phyloP scores from a whole-genome alignment of 2,329 filamentous ascomycete species.

The Colletotrichum cereale region DNA sequence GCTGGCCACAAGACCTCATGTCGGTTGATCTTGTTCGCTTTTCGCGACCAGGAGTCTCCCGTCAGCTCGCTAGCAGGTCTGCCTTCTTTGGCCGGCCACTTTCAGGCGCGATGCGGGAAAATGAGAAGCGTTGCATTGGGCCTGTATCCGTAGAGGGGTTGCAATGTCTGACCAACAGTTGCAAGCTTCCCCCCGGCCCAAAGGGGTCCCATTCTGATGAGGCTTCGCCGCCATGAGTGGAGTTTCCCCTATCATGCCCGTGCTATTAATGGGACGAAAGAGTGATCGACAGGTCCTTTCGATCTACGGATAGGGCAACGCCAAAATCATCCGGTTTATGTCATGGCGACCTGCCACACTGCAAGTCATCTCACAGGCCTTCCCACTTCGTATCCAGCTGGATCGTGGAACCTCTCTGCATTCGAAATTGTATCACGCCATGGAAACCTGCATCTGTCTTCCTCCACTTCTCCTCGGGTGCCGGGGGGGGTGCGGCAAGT shows the following conservation, averaged over 20 bases:
- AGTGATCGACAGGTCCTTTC: slow-evolving; percentile 30
- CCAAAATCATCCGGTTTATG: slow-evolving; percentile 5
- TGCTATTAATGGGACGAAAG: slow-evolving; percentile 15
- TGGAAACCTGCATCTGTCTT: slow-evolving; percentile 19
- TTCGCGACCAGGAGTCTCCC: slow-evolving; percentile 7
- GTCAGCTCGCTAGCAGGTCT: slow-evolving; percentile 10
- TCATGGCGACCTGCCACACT: slow-evolving; percentile 21
- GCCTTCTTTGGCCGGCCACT: slow-evolving; percentile 10
- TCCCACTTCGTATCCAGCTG: neutral
- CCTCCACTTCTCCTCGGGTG: slow-evolving; percentile 4
- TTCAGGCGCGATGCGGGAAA: slow-evolving; percentile 6
- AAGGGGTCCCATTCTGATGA: slow-evolving; percentile 4
- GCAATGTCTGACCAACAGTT: neutral
- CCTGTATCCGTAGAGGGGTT: slow-evolving; percentile 8
- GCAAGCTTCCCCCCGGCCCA: neutral
- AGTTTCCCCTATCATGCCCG: neutral
- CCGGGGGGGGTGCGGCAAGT: slow-evolving; percentile 26
- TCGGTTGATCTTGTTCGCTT: slow-evolving; percentile 16
- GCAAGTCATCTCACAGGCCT: neutral
- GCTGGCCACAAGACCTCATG: slow-evolving; percentile 28
- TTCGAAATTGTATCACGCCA: slow-evolving; percentile 4
- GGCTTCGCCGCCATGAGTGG: slow-evolving; percentile 14
- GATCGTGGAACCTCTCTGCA: slow-evolving; percentile 14
- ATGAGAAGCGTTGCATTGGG: slow-evolving; percentile 10
- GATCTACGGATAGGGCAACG: neutral